Percentiles rank a stretch among this genome's conserved stretches.
phyloP scores from a whole-genome alignment of 371 early-diverging fungal genomes.

The Basidiobolus heterosporus region DNA sequence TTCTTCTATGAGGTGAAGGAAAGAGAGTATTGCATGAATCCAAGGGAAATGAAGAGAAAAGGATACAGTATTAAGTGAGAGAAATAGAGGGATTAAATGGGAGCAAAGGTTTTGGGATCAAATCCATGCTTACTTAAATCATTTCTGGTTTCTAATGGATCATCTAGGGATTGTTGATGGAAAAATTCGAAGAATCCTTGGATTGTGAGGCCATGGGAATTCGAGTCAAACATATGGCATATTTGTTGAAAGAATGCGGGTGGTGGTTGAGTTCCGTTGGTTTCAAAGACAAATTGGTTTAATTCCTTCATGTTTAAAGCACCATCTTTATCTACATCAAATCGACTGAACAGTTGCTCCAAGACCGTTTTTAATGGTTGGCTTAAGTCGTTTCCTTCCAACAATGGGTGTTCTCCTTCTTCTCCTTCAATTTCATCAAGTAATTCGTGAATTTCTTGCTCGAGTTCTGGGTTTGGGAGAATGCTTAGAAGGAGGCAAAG shows the following conservation, averaged over 20 bases:
- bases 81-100: no score
- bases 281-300: conserved; percentile 27
- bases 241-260: conserved; percentile 29
- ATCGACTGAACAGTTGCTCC: conserved; percentile 23
- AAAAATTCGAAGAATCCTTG: conserved; percentile 40
- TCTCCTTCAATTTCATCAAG: conserved; percentile 4
- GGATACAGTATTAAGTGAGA: no score
- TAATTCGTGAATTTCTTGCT: conserved; percentile 21
- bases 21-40: no score
- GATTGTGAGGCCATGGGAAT: conserved; percentile 23
- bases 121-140: conserved; percentile 37
- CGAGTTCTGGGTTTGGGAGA: conserved; percentile 16
- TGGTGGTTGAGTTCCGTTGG: conserved; percentile 39
- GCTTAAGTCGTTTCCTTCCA: conserved; percentile 24
- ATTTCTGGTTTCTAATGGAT: conserved; percentile 34
- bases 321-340: conserved; percentile 35
- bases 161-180: conserved; percentile 37
- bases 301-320: conserved; percentile 24
- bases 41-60: no score
- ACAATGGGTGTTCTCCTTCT: conserved; percentile 18
- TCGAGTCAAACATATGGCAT: conserved; percentile 32
- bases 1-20: no score
- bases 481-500: neutral
- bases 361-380: conserved; percentile 20
- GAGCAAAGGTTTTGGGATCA: conserved; percentile 9